Conservation (phyloP, 495 filamentous ascomycete species). For the Aspergillus olivimuriae region DNA sequence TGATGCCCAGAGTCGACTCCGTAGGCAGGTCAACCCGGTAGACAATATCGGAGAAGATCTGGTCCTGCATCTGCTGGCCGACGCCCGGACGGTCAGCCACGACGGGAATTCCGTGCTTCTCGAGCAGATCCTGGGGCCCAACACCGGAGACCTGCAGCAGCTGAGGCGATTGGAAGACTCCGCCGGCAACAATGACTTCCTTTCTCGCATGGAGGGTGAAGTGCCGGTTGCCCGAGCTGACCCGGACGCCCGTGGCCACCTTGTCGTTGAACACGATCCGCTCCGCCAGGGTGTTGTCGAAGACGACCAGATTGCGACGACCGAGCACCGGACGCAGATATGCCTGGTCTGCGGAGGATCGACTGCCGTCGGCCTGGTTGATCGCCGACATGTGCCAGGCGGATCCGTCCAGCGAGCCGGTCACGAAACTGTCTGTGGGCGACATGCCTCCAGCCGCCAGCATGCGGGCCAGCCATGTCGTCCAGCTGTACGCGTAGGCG, state of each 20-base stretch:
- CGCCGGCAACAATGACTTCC: neutral
- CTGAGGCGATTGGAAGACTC: slow-evolving; percentile 1
- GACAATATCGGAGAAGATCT: neutral
- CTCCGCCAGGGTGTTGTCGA: slow-evolving; percentile 14
- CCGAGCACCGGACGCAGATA: slow-evolving; percentile 3
- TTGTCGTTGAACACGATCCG: slow-evolving; percentile 15
- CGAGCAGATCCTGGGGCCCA: neutral
- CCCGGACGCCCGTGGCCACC: slow-evolving; percentile 12
- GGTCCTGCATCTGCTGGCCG: slow-evolving; percentile 1
- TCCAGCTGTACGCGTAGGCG: slow-evolving; percentile 40
- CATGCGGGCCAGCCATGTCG: slow-evolving; percentile 29
- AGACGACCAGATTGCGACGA: no score
- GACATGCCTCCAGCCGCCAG: slow-evolving; percentile 36
- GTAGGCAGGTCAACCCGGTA: neutral
- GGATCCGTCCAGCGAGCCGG: slow-evolving; percentile 32
- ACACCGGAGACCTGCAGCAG: neutral
- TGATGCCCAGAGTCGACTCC: neutral
- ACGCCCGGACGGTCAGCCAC: neutral
- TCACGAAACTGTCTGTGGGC: slow-evolving; percentile 30
- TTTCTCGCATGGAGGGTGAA: neutral
- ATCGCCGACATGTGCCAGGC: no score
- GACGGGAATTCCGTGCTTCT: neutral
- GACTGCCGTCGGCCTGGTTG: no score
- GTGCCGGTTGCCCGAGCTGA: neutral
- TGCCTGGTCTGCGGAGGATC: no score